Evolutionary conservation across 2,329 filamentous ascomycete species (phyloP).

Genomic region (Aspergillus udagawae): DNA sequence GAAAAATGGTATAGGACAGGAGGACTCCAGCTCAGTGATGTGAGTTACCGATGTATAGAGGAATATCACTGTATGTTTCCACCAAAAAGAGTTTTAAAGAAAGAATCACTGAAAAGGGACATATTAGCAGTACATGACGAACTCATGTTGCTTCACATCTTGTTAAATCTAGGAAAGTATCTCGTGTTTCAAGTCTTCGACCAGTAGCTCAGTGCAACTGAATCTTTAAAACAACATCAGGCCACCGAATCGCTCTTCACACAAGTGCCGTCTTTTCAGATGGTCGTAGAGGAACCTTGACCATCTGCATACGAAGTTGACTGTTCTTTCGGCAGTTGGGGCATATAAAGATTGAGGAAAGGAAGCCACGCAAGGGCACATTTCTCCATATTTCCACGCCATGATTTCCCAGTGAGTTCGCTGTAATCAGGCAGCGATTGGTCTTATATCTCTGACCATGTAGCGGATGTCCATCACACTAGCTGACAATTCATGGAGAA

Average conservation of each 20-base stretch:
- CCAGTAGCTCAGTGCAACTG: background rate
- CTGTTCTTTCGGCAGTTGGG: too few species aligned
- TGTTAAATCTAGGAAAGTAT: background rate
- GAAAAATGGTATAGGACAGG: background rate
- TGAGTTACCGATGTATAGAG: background rate
- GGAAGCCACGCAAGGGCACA: background rate
- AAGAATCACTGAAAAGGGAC: background rate
- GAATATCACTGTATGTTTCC: background rate
- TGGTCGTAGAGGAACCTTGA: background rate
- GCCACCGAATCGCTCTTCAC: background rate
- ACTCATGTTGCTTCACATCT: background rate
- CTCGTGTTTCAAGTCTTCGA: too few species aligned
- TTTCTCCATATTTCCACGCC: background rate
- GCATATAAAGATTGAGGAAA: background rate
- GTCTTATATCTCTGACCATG: background rate
- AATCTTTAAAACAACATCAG: background rate
- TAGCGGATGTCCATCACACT: background rate
- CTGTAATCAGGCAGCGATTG: background rate
- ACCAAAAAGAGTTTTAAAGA: background rate
- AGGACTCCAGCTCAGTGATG: background rate
- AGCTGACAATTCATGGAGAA: background rate
- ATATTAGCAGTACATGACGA: background rate
- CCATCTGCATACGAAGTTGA: background rate
- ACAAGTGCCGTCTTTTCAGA: background rate
- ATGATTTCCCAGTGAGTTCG: background rate